phyloP scores from a whole-genome alignment of 75 land plant genomes.

The Cunninghamia lanceolata region DNA sequence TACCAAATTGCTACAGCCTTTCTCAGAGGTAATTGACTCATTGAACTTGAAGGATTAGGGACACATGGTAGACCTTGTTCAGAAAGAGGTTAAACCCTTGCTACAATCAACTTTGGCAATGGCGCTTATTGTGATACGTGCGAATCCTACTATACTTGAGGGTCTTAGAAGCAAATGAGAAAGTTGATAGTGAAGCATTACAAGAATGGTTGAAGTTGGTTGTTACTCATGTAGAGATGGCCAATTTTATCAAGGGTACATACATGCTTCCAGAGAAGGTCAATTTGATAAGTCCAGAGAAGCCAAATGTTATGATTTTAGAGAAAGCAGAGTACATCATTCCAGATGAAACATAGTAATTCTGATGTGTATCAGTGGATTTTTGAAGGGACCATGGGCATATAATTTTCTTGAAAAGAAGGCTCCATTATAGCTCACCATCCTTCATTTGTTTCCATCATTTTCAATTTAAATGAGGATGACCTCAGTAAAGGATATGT shows the following conservation, averaged over 20 bases:
- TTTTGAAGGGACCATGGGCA: not conserved
- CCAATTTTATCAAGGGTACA: slow-evolving; percentile 60
- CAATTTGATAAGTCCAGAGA: not conserved
- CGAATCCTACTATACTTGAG: slow-evolving; percentile 85
- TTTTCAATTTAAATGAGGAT: not conserved
- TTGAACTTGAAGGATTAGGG: no score
- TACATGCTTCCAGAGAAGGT: slow-evolving; percentile 12
- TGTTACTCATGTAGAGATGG: slow-evolving; percentile 76
- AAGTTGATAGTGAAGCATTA: slow-evolving; percentile 90
- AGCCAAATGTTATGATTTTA: not conserved
- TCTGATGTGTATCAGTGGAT: not conserved
- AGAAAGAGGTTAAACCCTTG: slow-evolving; percentile 78
- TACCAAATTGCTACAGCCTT: no score
- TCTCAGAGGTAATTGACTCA: no score
- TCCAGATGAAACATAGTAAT: not conserved
- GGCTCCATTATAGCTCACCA: not conserved
- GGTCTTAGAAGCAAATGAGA: slow-evolving; percentile 96
- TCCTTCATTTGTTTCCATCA: not conserved
- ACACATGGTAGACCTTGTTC: slow-evolving; percentile 91
- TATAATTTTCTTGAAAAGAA: not conserved
- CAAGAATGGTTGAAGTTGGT: no score
- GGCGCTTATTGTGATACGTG: slow-evolving; percentile 83
- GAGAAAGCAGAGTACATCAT: not conserved
- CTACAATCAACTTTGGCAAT: slow-evolving; percentile 87
- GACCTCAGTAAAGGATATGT: not conserved